Evolutionary conservation across 768 basidiomycete genomes (phyloP).

Genomic region (Xerocomellus intermedius): DNA sequence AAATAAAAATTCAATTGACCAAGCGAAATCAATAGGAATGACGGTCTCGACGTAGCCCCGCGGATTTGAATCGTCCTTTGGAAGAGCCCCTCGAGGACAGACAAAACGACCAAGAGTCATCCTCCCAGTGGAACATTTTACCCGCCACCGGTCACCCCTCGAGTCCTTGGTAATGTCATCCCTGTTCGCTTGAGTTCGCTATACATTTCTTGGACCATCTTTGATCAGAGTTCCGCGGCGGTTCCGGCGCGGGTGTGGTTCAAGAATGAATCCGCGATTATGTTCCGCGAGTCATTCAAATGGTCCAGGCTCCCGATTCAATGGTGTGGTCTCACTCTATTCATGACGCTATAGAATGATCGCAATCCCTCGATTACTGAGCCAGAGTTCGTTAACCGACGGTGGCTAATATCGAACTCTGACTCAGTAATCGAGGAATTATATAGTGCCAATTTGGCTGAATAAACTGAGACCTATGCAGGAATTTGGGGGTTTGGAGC

Average conservation of each 20-base stretch:
- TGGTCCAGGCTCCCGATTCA: neutral
- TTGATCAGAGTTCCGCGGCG: neutral
- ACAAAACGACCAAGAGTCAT: no score
- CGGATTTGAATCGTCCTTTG: neutral
- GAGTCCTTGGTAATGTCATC: no score
- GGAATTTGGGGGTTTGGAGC: no score
- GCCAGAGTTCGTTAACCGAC: no score
- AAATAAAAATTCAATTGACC: neutral
- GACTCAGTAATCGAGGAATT: neutral
- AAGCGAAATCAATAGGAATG: neutral
- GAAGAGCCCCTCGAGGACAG: no score
- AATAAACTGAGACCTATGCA: neutral
- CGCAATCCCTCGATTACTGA: no score
- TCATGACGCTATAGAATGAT: no score
- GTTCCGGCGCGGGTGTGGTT: neutral
- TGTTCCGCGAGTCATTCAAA: neutral
- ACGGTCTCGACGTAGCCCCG: neutral
- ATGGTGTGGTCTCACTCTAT: neutral
- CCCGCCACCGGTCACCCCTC: neutral
- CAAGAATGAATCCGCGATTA: neutral
- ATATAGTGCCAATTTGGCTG: neutral
- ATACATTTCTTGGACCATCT: no score
- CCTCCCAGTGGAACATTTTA: neutral
- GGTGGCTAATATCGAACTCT: no score
- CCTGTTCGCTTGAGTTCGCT: no score